Percentiles rank a stretch among this genome's conserved stretches.
Conservation (phyloP, 2,329 filamentous ascomycete species). For the Trichoderma koningiopsis region DNA sequence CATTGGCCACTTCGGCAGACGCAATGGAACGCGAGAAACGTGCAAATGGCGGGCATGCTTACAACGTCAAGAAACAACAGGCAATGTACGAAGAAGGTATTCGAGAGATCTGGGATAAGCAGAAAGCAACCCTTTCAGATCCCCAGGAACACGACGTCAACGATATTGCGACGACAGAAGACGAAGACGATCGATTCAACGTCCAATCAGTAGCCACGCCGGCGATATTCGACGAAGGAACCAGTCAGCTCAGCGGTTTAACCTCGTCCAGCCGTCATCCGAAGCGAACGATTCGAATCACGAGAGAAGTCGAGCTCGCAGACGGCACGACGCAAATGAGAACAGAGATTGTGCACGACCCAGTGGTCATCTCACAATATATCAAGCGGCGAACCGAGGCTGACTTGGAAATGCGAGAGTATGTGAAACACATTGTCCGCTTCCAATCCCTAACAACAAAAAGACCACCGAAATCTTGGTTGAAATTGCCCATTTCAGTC, state of each 20-base stretch:
- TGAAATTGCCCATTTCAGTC: constrained; percentile 28
- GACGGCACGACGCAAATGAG: constrained; percentile 60
- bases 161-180: constrained; percentile 59
- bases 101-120: constrained; percentile 86
- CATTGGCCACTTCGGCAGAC: constrained; percentile 70
- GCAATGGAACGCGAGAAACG: constrained; percentile 86
- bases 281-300: constrained; percentile 73
- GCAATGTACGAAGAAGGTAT: constrained; percentile 91
- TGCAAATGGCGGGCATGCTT: constrained; percentile 90
- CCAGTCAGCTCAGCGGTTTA: constrained; percentile 74
- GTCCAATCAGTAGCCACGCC: constrained; percentile 70
- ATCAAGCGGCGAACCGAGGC: constrained; percentile 73
- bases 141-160: constrained; percentile 66
- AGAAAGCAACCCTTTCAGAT: constrained; percentile 77
- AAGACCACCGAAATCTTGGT: constrained; percentile 28
- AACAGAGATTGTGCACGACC: constrained; percentile 73
- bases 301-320: constrained; percentile 56
- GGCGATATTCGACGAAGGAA: constrained; percentile 72
- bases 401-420: constrained; percentile 74
- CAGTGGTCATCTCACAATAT: constrained; percentile 87
- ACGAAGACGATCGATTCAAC: constrained; percentile 71
- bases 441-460: constrained; percentile 1
- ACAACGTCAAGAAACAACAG: constrained; percentile 95
- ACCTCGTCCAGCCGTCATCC: constrained; percentile 64
- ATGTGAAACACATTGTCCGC: constrained; percentile 42